A percentile compares a stretch with the other conserved stretches of the same genome.
Conservation (phyloP, 352 stramenopile genomes). For the Phytophthora hibernalis region DNA sequence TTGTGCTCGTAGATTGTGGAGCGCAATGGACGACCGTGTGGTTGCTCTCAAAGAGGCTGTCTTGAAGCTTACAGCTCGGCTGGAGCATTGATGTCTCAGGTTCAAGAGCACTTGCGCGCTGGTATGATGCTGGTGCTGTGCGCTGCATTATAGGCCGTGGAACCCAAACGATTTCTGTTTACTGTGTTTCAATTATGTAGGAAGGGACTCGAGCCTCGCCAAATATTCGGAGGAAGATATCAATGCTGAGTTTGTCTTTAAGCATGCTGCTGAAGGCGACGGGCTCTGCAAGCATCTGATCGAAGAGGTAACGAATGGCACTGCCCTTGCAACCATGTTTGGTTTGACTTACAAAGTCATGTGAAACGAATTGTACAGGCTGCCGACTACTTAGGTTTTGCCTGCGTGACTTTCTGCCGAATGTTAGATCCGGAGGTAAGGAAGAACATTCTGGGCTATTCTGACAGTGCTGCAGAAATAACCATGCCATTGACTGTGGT, state of each 20-base stretch:
- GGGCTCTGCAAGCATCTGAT: constrained; percentile 75
- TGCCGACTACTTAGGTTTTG: constrained; percentile 84
- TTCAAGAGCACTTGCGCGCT: constrained; percentile 66
- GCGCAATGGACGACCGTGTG: constrained; percentile 76
- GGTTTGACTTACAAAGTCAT: neutral
- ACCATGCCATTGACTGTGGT: neutral
- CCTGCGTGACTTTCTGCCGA: constrained; percentile 81
- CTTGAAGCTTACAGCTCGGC: constrained; percentile 85
- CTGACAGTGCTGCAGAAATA: constrained; percentile 27
- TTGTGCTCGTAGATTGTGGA: constrained; percentile 74
- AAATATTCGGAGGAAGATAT: constrained; percentile 56
- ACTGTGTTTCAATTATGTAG: constrained; percentile 28
- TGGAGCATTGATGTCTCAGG: constrained; percentile 65
- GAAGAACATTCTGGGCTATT: neutral
- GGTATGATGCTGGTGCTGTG: constrained; percentile 35
- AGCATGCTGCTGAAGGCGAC: constrained; percentile 69
- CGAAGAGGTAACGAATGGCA: constrained; percentile 49
- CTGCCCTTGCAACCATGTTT: neutral
- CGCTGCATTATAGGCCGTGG: neutral
- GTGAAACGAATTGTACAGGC: constrained; percentile 41
- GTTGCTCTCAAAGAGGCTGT: constrained; percentile 77
- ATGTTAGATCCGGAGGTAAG: constrained; percentile 78
- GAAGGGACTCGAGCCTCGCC: constrained; percentile 56
- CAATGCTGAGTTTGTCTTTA: constrained; percentile 77
- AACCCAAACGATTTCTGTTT: neutral